phyloP scores from a whole-genome alignment of 2,329 filamentous ascomycete genomes.

The Boeremia lycopersici region DNA sequence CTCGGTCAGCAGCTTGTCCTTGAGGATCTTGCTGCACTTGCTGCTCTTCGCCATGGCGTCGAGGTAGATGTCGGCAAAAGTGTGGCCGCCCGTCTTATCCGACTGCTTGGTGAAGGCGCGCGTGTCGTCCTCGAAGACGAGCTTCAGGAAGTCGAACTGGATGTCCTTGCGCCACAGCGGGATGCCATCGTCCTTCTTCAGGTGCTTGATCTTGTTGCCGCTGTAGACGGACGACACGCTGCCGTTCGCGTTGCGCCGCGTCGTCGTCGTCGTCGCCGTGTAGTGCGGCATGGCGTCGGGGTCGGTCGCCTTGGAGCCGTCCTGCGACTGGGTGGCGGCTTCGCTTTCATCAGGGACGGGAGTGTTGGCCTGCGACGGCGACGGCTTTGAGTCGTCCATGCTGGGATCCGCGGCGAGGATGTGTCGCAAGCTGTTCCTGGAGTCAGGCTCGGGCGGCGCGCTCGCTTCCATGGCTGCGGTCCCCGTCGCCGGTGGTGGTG shows the following conservation, averaged over 20 bases:
- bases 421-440: slow-evolving; percentile 48
- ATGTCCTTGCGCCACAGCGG: slow-evolving; percentile 88
- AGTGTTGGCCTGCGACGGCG: slow-evolving; percentile 36
- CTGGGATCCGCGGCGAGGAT: slow-evolving; percentile 45
- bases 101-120: slow-evolving; percentile 91
- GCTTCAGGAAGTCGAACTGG: slow-evolving; percentile 82
- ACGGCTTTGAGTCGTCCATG: slow-evolving; percentile 43
- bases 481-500: slow-evolving; percentile 19
- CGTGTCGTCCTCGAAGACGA: slow-evolving; percentile 76
- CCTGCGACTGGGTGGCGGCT: slow-evolving; percentile 33
- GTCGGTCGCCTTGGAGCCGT: slow-evolving; percentile 37
- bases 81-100: slow-evolving; percentile 73
- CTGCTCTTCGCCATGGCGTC: slow-evolving; percentile 98
- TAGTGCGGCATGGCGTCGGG: slow-evolving; percentile 46
- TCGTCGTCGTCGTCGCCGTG: slow-evolving; percentile 58
- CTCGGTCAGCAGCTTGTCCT: slow-evolving; percentile 94
- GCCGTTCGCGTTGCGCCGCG: slow-evolving; percentile 67
- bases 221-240: slow-evolving; percentile 71
- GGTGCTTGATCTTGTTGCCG: slow-evolving; percentile 78
- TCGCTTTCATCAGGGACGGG: slow-evolving; percentile 43
- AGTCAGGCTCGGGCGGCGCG: slow-evolving; percentile 43
- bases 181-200: slow-evolving; percentile 89
- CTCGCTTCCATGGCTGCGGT: slow-evolving; percentile 25
- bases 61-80: slow-evolving; percentile 95
- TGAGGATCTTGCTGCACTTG: slow-evolving; percentile 98